Base-by-base conservation (phyloP, 257 asterid species). In the Przewalskia tangutica region DNA sequence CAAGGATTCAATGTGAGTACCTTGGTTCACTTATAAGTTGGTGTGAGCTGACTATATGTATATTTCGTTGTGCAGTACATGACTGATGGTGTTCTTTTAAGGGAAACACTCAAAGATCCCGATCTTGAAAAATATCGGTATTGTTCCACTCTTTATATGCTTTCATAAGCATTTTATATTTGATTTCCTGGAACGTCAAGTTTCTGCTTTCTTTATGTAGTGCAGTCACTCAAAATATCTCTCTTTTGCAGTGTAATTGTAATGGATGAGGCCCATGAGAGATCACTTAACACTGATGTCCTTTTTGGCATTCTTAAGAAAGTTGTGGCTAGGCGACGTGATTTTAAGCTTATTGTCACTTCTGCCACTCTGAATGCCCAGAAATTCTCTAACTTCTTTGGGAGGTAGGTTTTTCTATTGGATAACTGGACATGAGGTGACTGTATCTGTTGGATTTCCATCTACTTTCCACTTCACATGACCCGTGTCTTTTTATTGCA, bases 191-290 rank as follows among this genome's bases (percentile, higher is more conserved):
- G 59, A 73, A 20, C 7, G 2, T 20, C 59, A 71, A 20, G 59
- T 71, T 44, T 71, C 79, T 71, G 42, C 77, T 71, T 70, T 46
- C 59, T 46, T 71, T 71, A 46, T 46, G 59, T 48, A 71, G 58
- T 20, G 79, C 59, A 20, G 40, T 71, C 23, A 23, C 18, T 73
- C 12, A 73, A 23, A 62, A 56, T 32, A 11, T 81, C 81, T 83
- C 83, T 58, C 60, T 87, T 73, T 5, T 84, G 86, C 83, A 95
- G 99, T 18, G 89, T 95, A 60, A 64, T 95, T 66, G 97, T 95
- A 81, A 95, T 95, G 99, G 99, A 95, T 80, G 99, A 95, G 88
- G 99, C 99, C n/a, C 98, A 95, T 34, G 99, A 95, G 86, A 90
- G 99, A 64, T 94, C 97, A 81, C 85, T 94, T 16, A 94, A 84